These are phyloP conservation scores for Davidsoniella eucalypti DNA, from an alignment of 2,329 filamentous ascomycete species.

Conservation along the genomic window DNA sequence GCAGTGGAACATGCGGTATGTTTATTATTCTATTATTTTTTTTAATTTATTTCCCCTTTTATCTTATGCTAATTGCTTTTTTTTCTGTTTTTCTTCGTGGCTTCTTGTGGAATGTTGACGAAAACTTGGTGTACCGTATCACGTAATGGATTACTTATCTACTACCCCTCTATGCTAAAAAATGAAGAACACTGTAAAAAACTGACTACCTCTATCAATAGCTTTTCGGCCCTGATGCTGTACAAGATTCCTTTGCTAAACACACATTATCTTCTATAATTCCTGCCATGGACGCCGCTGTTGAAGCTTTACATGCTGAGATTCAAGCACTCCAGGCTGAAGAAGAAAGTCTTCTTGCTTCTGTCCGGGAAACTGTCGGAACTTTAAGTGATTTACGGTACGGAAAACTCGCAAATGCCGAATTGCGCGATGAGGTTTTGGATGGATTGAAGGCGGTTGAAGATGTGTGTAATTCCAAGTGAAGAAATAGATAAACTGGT, in stretches of 20 bases:
- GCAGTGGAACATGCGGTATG: conserved; percentile 44
- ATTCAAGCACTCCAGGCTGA: conserved; percentile 50
- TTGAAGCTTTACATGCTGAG: conserved; percentile 48
- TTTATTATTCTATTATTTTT: conserved; percentile 1
- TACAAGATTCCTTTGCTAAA: conserved; percentile 18
- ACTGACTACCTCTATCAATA: not conserved
- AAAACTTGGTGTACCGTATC: no score
- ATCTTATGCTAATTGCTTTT: not conserved
- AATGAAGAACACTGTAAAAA: not conserved
- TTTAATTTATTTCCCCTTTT: conserved; percentile 1
- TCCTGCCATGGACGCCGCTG: conserved; percentile 51
- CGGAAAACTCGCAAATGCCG: conserved; percentile 51
- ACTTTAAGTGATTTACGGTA: conserved; percentile 70
- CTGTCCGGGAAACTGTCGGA: conserved; percentile 49
- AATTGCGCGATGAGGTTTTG: conserved; percentile 49
- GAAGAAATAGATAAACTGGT: not conserved
- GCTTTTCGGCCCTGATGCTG: conserved; percentile 15
- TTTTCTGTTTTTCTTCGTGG: no score
- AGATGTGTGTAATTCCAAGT: conserved; percentile 9
- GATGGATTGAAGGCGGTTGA: conserved; percentile 44
- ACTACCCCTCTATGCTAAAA: no score
- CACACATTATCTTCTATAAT: conserved; percentile 51
- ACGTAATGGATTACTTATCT: no score
- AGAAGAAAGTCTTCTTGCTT: conserved; percentile 39
- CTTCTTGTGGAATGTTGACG: no score